Evolutionary conservation across 2,329 filamentous ascomycete genomes (phyloP), one percentile per base, ranked within the genome.

Genomic region (Ascochyta koolunga): DNA sequence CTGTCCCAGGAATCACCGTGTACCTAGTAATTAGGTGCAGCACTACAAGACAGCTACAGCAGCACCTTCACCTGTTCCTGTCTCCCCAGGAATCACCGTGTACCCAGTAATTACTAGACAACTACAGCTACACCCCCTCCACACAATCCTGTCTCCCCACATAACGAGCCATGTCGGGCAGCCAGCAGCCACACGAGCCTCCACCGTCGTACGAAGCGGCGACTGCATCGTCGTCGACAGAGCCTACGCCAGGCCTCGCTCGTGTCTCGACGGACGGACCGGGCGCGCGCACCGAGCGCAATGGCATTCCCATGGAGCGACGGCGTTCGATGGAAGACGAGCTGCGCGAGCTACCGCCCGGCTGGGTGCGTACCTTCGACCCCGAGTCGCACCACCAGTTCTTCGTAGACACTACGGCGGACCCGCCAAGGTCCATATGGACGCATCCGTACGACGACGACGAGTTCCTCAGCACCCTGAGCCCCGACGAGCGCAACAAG

Each of bases 261-360:
- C 67, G 70, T 19, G 59, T 73, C 21, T 71, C 71, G 8, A 73
- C 69, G 3, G 70, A 73, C 22, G 60, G 57, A 1, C 71, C 69
- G 19, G 62, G 61, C 16, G 56, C 60, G 15, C 65, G 61, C 37
- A 75, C 70, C 43, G 69, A 74, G 24, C 75, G 78, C 50, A 82
- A 82, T 77, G 81, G 80, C 47, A 86, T 86, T 36, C 81, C 83
- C 0, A 74, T 79, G 1, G 73, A 76, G 10, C 72, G 73, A 29
- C 79, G 84, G 11, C 78, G 83, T n/a, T 81, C 78, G 21, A 87
- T 87, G 83, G 84, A 87, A 74, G 85, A 87, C 60, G 83, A 86
- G 62, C 69, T 76, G 8, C 78, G 85, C 4, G 75, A 79, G 1
- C 75, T 86, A 0, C 84, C 85, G 0, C 53, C 69, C 13, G 83